phyloP scores from a whole-genome alignment of 129 eudicot genomes.

The Ambrosia artemisiifolia region DNA sequence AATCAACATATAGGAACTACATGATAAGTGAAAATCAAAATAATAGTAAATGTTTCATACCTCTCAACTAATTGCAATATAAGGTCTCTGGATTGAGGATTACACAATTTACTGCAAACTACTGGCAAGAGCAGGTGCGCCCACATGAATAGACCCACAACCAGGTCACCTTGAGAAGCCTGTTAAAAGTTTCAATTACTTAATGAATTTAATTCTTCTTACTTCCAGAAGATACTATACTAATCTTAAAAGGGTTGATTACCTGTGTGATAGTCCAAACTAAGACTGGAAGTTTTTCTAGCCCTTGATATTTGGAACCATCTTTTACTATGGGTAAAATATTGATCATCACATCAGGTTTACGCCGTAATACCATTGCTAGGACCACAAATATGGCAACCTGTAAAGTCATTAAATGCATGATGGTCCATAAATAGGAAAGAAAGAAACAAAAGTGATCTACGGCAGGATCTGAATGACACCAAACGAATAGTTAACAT shows the following conservation, averaged over 20 bases:
- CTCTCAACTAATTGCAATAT: slow-evolving; percentile 58
- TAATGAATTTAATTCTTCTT: neutral
- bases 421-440: neutral
- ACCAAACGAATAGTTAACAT: too few relatives aligned
- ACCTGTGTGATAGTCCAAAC: slow-evolving; percentile 54
- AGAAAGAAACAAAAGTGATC: neutral
- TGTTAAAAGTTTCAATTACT: slow-evolving; percentile 9
- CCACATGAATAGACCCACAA: slow-evolving; percentile 55
- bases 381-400: slow-evolving; percentile 59
- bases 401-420: slow-evolving; percentile 25
- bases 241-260: neutral
- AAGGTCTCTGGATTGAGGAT: slow-evolving; percentile 60
- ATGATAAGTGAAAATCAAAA: neutral
- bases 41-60: slow-evolving; percentile 17
- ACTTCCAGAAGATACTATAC: slow-evolving; percentile 3
- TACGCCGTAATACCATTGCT: slow-evolving; percentile 45
- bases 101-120: slow-evolving; percentile 41
- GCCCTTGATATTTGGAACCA: slow-evolving; percentile 47
- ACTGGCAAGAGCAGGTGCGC: slow-evolving; percentile 50
- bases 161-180: slow-evolving; percentile 56
- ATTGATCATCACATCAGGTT: slow-evolving; percentile 48
- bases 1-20: neutral
- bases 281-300: slow-evolving; percentile 48
- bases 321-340: slow-evolving; percentile 42
- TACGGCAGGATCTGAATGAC: too few relatives aligned